Percentiles rank a stretch among this genome's conserved stretches.
Conservation (phyloP, 345 rosid species). For the Hibiscus mutabilis region DNA sequence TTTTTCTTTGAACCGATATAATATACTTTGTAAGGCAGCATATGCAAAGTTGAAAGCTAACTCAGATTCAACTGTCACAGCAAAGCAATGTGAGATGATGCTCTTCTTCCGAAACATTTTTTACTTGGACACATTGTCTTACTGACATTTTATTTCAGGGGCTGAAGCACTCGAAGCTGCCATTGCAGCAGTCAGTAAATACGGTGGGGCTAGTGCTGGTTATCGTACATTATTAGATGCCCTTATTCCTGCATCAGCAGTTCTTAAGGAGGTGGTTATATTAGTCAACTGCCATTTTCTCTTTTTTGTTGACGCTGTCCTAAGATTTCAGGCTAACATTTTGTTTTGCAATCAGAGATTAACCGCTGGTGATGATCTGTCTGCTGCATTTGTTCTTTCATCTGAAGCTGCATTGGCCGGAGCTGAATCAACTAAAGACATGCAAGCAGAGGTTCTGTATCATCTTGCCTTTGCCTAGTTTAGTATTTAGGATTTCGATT, state of each 20-base stretch:
- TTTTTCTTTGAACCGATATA: constrained; percentile 45
- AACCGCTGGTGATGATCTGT: constrained; percentile 58
- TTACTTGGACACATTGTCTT: constrained; percentile 3
- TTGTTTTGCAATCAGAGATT: constrained; percentile 47
- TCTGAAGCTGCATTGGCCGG: constrained; percentile 80
- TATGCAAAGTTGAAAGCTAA: constrained; percentile 63
- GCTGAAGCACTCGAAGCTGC: constrained; percentile 77
- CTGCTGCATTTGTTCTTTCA: constrained; percentile 57
- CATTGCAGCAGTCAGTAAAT: constrained; percentile 75
- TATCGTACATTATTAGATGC: constrained; percentile 89
- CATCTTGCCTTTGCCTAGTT: background rate
- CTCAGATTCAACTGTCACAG: constrained; percentile 35
- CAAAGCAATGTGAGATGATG: constrained; percentile 67
- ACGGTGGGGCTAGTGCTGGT: constrained; percentile 93
- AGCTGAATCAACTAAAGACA: constrained; percentile 76
- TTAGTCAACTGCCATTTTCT: background rate
- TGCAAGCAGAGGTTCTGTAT: constrained; percentile 78
- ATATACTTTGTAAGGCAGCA: constrained; percentile 80
- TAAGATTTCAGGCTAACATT: constrained; percentile 5
- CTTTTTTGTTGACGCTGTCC: background rate
- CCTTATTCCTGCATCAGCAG: constrained; percentile 77
- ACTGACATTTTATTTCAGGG: constrained; percentile 48
- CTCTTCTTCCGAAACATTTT: constrained; percentile 11
- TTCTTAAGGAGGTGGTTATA: constrained; percentile 61
- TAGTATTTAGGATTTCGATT: constrained; percentile 2